Percentiles rank a stretch among this genome's conserved stretches.
Evolutionary conservation across 371 early-diverging fungal genomes (phyloP).

Genomic region (Entomophthora muscae): DNA sequence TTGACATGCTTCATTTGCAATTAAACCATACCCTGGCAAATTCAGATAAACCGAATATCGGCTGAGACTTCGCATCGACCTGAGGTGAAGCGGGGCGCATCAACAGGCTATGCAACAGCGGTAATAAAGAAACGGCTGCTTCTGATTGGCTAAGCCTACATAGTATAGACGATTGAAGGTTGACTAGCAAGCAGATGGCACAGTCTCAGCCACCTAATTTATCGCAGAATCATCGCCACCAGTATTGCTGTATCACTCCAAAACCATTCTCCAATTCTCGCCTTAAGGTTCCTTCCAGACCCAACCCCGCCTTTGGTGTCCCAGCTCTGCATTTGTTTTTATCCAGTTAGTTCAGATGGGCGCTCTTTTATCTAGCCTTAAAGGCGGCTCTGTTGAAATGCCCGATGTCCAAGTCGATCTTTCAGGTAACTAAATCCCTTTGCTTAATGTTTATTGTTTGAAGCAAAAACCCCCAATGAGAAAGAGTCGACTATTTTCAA

Average conservation of each 20-base stretch:
- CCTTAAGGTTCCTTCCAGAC: not conserved
- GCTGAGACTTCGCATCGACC: not conserved
- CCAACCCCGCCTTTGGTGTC: too few relatives aligned
- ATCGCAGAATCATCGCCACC: not conserved
- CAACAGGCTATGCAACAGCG: not conserved
- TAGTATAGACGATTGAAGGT: not conserved
- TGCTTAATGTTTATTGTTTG: not conserved
- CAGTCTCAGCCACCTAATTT: not conserved
- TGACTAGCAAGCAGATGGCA: not conserved
- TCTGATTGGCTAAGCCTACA: not conserved
- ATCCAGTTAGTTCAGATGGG: not conserved
- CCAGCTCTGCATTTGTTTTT: not conserved
- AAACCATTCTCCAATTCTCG: not conserved
- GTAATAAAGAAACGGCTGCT: not conserved
- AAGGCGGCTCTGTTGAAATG: not conserved
- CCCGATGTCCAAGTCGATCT: not conserved
- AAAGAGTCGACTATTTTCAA: not conserved
- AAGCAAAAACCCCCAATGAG: not conserved
- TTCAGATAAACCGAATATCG: not conserved
- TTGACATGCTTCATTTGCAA: not conserved
- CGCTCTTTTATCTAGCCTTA: not conserved
- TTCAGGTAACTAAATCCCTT: not conserved
- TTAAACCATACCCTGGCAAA: not conserved
- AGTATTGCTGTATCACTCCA: not conserved
- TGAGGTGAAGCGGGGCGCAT: not conserved